A percentile compares a stretch with the other conserved stretches of the same genome.
Conservation (phyloP, 2,329 filamentous ascomycete genomes). For the Huntiella bhutanensis region DNA sequence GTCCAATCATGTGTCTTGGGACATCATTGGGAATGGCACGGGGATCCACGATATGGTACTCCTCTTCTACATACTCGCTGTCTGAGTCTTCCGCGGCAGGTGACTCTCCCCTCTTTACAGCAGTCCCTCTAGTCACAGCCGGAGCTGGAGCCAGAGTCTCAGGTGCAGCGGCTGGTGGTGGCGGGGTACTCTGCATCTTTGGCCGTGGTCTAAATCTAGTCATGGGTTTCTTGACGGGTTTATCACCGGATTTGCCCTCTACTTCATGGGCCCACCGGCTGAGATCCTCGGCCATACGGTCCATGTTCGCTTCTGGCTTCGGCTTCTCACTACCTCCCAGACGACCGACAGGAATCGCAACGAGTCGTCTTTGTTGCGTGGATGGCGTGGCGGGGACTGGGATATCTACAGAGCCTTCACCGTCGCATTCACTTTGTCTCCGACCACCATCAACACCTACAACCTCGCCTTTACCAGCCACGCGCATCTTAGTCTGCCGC, state of each 20-base stretch:
- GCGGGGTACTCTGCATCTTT: neutral
- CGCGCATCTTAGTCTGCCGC: constrained; percentile 23
- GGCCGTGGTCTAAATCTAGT: constrained; percentile 26
- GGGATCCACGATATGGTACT: constrained; percentile 41
- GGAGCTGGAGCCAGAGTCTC: neutral
- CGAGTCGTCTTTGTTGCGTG: constrained; percentile 7
- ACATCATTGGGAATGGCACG: constrained; percentile 29
- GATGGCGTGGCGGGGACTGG: constrained; percentile 9
- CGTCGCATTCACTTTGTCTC: neutral
- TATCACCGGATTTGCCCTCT: constrained; percentile 23
- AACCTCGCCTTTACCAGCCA: neutral
- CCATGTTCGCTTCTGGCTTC: constrained; percentile 23
- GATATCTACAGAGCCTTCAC: constrained; percentile 5
- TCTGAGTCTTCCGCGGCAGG: constrained; percentile 20
- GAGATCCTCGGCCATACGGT: constrained; percentile 34
- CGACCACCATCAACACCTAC: neutral
- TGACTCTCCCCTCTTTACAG: neutral
- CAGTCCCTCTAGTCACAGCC: neutral
- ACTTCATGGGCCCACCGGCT: constrained; percentile 35
- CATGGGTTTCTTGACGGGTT: constrained; percentile 32
- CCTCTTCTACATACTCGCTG: constrained; percentile 43
- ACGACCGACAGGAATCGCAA: constrained; percentile 14
- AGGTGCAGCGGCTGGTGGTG: neutral
- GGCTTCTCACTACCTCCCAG: constrained; percentile 18
- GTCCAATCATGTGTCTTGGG: constrained; percentile 31